Evolutionary conservation across 352 stramenopile genomes (phyloP).

Genomic region (Globisporangium acanthophoron): DNA sequence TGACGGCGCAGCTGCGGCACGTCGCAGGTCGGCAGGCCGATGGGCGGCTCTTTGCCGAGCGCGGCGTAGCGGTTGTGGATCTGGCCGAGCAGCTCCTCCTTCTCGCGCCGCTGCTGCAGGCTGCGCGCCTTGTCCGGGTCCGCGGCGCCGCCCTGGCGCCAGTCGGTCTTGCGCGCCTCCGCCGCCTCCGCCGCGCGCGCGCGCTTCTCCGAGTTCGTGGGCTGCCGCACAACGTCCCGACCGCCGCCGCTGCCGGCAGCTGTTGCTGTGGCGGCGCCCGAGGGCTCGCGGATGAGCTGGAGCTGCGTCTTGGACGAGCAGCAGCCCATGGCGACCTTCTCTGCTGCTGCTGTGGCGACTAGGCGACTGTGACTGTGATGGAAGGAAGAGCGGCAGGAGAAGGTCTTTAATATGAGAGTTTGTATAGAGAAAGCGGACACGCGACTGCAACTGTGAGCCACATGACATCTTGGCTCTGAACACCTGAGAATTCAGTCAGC

Average conservation of each 20-base stretch:
- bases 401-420: background rate
- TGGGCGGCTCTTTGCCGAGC: conserved; percentile 71
- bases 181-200: conserved; percentile 54
- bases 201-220: conserved; percentile 63
- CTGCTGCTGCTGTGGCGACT: background rate
- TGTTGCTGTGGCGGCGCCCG: conserved; percentile 1
- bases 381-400: background rate
- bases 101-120: conserved; percentile 63
- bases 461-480: background rate
- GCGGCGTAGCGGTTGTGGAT: conserved; percentile 77
- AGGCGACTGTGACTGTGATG: background rate
- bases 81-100: conserved; percentile 80
- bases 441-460: no score
- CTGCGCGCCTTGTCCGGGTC: conserved; percentile 64
- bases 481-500: background rate
- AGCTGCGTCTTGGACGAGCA: conserved; percentile 58
- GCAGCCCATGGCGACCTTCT: conserved; percentile 46
- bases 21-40: conserved; percentile 75
- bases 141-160: conserved; percentile 60
- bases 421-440: background rate
- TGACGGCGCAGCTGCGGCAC: conserved; percentile 72
- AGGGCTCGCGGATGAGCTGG: conserved; percentile 24
- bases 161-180: conserved; percentile 59
- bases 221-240: conserved; percentile 22
- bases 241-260: background rate